Base-by-base conservation (phyloP, 345 rosid genomes). In the Gossypium herbaceum region DNA sequence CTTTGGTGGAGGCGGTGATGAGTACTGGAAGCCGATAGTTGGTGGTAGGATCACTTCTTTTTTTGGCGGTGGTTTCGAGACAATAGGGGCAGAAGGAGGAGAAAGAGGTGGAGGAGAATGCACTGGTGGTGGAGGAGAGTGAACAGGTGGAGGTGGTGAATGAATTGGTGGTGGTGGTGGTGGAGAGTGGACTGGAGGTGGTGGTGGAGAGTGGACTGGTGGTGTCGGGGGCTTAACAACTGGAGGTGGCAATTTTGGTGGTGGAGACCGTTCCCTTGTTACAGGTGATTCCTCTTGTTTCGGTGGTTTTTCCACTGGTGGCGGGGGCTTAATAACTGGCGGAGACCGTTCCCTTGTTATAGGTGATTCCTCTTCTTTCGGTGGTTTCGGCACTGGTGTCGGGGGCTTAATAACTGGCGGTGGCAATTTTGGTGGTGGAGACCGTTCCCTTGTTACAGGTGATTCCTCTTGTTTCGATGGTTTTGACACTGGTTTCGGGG, bases 111-210 rank as follows among this genome's bases (percentile, higher is more conserved):
- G 11, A 0, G 80, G 71, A 3, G 55, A 52, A 12, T 12, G 54
- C 4, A 54, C 15, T 16, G 63, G 71, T 2, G 73, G 75, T 20
- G 22, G 52, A 2, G 79, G 84, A 25, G 9, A 54, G 8, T 54
- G n/a, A 20, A 54, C 3, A 17, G 73, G 71, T 20, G 58, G 58
- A 17, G 58, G 58, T 17, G 58, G 58, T 2, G 58, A 54, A 2
- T 17, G 58, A 2, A 54, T 0, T 29, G 39, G 39, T 0, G 39
- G 39, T 4, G 39, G 39, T 29, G 39, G 39, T 34, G 7, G 41
- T 17, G 58, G 58, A 9, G 58, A 54, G 9, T 17, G 58, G 9
- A 54, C 1, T 29, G 39, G 39, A 0, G 39, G 39, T 4, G 39
- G 39, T 29, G 39, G 39, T 34, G 7, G 41, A 34, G 41, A 34